Conservation (phyloP, 192 early-diverging fungal genomes). For the Coemansia asiatica region DNA sequence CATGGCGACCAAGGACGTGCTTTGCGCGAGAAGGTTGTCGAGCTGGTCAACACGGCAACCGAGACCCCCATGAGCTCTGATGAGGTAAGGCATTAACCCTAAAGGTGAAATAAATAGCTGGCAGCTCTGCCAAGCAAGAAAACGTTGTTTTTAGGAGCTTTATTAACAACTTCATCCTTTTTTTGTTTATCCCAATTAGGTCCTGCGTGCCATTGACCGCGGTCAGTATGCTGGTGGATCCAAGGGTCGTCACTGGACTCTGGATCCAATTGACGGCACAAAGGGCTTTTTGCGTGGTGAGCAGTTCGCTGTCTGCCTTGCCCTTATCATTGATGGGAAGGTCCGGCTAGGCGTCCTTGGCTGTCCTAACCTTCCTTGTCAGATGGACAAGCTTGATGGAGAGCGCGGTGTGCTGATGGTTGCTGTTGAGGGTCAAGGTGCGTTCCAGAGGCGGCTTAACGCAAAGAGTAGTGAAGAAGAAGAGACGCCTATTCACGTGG, state of each 20-base stretch:
- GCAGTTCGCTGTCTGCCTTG: constrained; percentile 96
- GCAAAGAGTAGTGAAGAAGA: constrained; percentile 7
- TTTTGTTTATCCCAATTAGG: constrained; percentile 37
- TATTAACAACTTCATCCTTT: not conserved
- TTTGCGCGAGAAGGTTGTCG: constrained; percentile 76
- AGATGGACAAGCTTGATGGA: constrained; percentile 60
- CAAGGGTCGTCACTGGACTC: constrained; percentile 76
- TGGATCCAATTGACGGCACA: constrained; percentile 94
- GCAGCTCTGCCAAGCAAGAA: not conserved
- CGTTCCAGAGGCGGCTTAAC: constrained; percentile 69
- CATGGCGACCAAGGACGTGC: constrained; percentile 64
- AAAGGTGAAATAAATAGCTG: too few species aligned
- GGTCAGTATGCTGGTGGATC: constrained; percentile 81
- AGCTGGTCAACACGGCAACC: constrained; percentile 72
- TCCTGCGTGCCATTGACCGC: constrained; percentile 85
- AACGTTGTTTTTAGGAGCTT: not conserved
- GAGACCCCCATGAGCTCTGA: constrained; percentile 61
- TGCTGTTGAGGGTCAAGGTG: constrained; percentile 84
- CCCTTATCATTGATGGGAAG: constrained; percentile 83
- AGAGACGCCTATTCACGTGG: constrained; percentile 65
- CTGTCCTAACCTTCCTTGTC: constrained; percentile 74
- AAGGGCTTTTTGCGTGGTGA: constrained; percentile 97
- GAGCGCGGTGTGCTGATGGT: constrained; percentile 81
- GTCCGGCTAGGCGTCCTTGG: constrained; percentile 91
- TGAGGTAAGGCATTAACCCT: too few species aligned